Evolutionary conservation across 495 filamentous ascomycete genomes (phyloP), one percentile per base, ranked within the genome.

Genomic region (Bathelium albidoporum): DNA sequence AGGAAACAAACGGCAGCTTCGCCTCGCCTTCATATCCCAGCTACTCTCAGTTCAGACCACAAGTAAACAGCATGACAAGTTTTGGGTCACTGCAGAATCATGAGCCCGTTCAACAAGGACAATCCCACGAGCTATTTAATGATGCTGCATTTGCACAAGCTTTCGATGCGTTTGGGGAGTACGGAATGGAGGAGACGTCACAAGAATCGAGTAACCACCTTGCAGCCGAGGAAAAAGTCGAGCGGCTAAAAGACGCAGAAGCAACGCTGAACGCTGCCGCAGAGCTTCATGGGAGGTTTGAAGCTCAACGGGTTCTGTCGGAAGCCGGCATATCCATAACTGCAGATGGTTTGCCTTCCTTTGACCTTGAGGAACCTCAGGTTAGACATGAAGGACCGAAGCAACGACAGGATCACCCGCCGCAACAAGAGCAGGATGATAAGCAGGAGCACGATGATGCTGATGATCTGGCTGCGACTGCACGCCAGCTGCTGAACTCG

Each of bases 391-490:
- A 14, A 24, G 61, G 55, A 20, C 39, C 63, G 44, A 39, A 26
- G 49, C 28, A 43, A 29, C 49, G 20, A 28, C 60, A 59, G 24
- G 59, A 68, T 28, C 59, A 67, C 28, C 55, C 66, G 43, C 60
- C 12, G 44, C 20, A 72, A 32, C 64, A 70, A 45, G 49, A 70
- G 20, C 29, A 66, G 52, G 61, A 74, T 63, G 61, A 70, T 9
- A 36, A 65, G 52, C 36, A 55, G 24, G 22, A n/a, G 11, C 49
- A 29, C 5, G 49, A 55, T 29, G 84, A 89, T 64, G 78, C 79
- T 5, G 86, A 91, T 67, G 89, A 85, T 39, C 78, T 92, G 32
- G 85, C 87, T 20, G 76, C 78, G 39, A 90, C 89, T 2, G 89
- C 89, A 9, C 88, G 83, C 22, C 76, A 85, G 55, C 76, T 94